phyloP scores from a whole-genome alignment of 192 early-diverging fungal genomes.

The Coemansia sp. region DNA sequence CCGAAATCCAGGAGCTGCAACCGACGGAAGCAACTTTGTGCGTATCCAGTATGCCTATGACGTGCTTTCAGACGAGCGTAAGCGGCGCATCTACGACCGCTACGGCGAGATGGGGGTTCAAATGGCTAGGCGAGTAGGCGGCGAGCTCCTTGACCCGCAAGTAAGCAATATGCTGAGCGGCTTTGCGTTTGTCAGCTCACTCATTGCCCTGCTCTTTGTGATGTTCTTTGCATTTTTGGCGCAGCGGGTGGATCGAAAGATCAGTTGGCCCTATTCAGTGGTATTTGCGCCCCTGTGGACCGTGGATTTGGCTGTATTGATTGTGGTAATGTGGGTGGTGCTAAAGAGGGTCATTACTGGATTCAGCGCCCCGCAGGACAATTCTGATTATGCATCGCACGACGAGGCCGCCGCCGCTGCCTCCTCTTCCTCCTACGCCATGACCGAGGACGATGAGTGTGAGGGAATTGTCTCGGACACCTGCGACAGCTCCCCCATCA shows the following conservation, averaged over 20 bases:
- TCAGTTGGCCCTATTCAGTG: constrained; percentile 68
- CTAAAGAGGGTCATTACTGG: constrained; percentile 22
- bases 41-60: constrained; percentile 86
- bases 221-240: constrained; percentile 83
- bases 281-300: constrained; percentile 88
- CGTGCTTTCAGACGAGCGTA: constrained; percentile 70
- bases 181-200: constrained; percentile 56
- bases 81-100: constrained; percentile 86
- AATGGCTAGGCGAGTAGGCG: constrained; percentile 72
- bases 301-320: constrained; percentile 55
- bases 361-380: background rate
- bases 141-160: constrained; percentile 65
- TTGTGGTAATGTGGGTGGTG: constrained; percentile 29
- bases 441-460: background rate
- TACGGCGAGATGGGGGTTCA: constrained; percentile 79
- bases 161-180: constrained; percentile 65
- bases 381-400: background rate
- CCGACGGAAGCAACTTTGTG: constrained; percentile 75
- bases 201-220: constrained; percentile 65
- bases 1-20: constrained; percentile 70
- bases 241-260: constrained; percentile 68
- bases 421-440: constrained; percentile 1
- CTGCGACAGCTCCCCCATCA: constrained; percentile 7
- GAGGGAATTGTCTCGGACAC: background rate
- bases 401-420: background rate